Conservation (phyloP, 2,329 filamentous ascomycete genomes). For the Verticillium klebahnii region DNA sequence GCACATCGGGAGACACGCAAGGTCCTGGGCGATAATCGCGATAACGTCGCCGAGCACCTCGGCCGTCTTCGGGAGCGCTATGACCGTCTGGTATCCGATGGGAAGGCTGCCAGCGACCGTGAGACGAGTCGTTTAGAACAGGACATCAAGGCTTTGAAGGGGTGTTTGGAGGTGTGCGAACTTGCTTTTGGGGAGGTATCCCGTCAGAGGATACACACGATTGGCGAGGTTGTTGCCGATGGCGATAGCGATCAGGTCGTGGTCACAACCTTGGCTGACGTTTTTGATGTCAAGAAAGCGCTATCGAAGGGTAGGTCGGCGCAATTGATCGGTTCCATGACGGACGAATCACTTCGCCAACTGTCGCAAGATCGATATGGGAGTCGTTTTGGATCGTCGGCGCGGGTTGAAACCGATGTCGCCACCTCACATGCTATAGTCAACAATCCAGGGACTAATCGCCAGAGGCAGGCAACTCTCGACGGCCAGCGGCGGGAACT, state of each 20-base stretch:
- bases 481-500: neutral
- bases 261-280: conserved; percentile 34
- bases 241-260: conserved; percentile 33
- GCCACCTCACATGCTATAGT: neutral
- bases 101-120: conserved; percentile 14
- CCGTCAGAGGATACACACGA: conserved; percentile 24
- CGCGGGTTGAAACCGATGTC: neutral
- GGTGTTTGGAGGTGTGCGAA: conserved; percentile 34
- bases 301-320: conserved; percentile 25
- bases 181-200: conserved; percentile 23
- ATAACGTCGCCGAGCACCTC: conserved; percentile 24
- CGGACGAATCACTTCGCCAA: conserved; percentile 15
- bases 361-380: conserved; percentile 15
- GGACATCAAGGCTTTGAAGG: conserved; percentile 27
- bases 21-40: conserved; percentile 24
- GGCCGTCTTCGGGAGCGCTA: conserved; percentile 26
- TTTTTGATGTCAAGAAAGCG: conserved; percentile 33
- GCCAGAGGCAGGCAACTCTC: neutral
- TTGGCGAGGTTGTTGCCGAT: conserved; percentile 31
- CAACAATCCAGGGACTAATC: neutral
- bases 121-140: conserved; percentile 25
- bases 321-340: conserved; percentile 31
- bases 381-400: conserved; percentile 13
- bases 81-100: conserved; percentile 17
- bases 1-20: conserved; percentile 25